Evolutionary conservation across 1,284 basidiomycete species (phyloP).

Genomic region (Apiotrichum porosum): DNA sequence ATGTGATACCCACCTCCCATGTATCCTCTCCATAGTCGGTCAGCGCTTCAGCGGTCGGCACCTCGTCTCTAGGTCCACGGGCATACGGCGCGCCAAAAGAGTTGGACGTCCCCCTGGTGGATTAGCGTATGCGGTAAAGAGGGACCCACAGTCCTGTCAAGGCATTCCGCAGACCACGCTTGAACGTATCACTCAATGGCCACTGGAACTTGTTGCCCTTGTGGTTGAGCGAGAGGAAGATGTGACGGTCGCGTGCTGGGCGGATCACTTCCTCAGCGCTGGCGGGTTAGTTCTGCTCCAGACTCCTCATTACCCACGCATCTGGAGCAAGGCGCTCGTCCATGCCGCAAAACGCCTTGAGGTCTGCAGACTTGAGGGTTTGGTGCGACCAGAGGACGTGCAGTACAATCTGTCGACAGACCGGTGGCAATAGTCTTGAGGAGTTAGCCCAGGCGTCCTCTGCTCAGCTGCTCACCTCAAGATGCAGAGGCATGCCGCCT

Average conservation of each 20-base stretch:
- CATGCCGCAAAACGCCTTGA: conserved; percentile 76
- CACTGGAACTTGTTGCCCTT: conserved; percentile 54
- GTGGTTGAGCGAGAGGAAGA: conserved; percentile 54
- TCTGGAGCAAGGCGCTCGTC: conserved; percentile 39
- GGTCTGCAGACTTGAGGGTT: conserved; percentile 62
- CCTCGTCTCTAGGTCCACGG: conserved; percentile 50
- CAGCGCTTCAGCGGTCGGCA: conserved; percentile 56
- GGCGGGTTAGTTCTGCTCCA: conserved; percentile 5
- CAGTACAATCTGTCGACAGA: conserved; percentile 87
- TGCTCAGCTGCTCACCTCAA: conserved; percentile 60
- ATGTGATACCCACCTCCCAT: conserved; percentile 73
- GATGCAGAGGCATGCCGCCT: conserved; percentile 89
- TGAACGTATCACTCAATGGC: conserved; percentile 68
- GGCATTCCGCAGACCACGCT: conserved; percentile 75
- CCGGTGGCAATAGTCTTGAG: conserved; percentile 69
- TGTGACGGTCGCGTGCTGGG: conserved; percentile 67
- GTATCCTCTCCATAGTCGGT: conserved; percentile 82
- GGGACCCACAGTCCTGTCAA: conserved; percentile 77
- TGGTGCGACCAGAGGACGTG: conserved; percentile 87
- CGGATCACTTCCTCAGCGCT: conserved; percentile 66
- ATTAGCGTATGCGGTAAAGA: neutral
- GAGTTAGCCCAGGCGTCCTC: neutral
- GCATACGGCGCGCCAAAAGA: conserved; percentile 85
- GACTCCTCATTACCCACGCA: conserved; percentile 19
- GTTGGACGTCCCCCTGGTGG: conserved; percentile 69